Base-by-base conservation (phyloP, 176 grass and related monocot species). In the Cenchrus fungigraminus region DNA sequence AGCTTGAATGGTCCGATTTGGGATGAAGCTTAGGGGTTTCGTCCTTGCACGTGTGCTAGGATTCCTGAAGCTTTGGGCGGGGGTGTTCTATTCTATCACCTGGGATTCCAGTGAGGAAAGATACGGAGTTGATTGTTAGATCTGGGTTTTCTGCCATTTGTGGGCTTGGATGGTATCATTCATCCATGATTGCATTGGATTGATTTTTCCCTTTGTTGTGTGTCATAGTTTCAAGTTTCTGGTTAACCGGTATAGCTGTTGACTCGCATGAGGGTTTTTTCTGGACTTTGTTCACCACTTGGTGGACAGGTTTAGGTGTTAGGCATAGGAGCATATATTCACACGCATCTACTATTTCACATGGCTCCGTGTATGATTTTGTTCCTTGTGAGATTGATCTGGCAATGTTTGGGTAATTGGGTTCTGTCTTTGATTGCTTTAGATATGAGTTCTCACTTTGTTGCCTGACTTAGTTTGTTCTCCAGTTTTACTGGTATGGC, bases 111-210 rank as follows among this genome's bases (percentile, higher is more conserved):
- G 66, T 65, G 46, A 51, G 31, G 11, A 20, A 12, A 16, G 22
- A 73, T 78, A 40, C 37, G 75, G 3, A 1, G 31, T 62, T 80
- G 17, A 47, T 53, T 51, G 34, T 37, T 83, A 47, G 60, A 62
- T 83, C 68, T 68, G 32, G 51, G 32, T 17, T 49, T 17, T 79
- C 11, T 69, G 81, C 10, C 22, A 63, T 72, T 53, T 45, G 3
- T 31, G 40, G 8, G 19, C 59, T 84, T 25, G 9, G 43, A 60
- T 44, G 19, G 17, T 14, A 10, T 32, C 71, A 12, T 53, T 4
- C 57, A 49, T 82, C 29, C 43, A 83, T 87, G 43, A 8, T 45
- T 59, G 58, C 19, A 44, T 32, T 79, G 17, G 45, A 51, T 37
- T 29, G 5, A n/a, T 37, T 6, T 65, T 17, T 19, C 15, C 12